Evolutionary conservation across 2,329 filamentous ascomycete species (phyloP).

Genomic region (Sarocladium oryzae): DNA sequence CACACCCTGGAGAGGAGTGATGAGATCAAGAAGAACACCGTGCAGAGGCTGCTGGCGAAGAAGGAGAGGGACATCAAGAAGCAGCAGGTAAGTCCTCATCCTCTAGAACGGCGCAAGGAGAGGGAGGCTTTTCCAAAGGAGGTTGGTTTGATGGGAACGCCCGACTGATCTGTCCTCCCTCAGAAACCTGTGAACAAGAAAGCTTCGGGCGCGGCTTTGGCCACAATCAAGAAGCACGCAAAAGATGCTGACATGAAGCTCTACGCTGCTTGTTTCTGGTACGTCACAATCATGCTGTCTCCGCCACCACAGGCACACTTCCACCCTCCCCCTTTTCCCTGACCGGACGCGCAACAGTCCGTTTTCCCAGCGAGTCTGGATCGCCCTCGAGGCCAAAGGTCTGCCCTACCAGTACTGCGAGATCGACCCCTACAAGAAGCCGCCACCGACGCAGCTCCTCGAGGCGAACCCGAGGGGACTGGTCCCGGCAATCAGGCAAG

Average conservation of each 20-base stretch:
- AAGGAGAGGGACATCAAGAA: conserved; percentile 61
- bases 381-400: conserved; percentile 73
- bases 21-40: conserved; percentile 74
- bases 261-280: conserved; percentile 82
- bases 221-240: conserved; percentile 64
- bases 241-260: conserved; percentile 67
- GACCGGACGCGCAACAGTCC: too few species aligned
- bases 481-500: conserved; percentile 71
- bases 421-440: conserved; percentile 72
- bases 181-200: conserved; percentile 67
- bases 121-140: too few species aligned
- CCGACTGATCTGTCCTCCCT: neutral
- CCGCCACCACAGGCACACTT: too few species aligned
- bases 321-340: too few species aligned
- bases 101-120: neutral
- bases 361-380: conserved; percentile 85
- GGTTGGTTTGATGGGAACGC: neutral
- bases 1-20: conserved; percentile 69
- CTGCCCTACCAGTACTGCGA: conserved; percentile 82
- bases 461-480: conserved; percentile 71
- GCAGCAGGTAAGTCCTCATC: conserved; percentile 16
- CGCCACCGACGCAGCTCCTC: conserved; percentile 47
- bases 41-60: conserved; percentile 59
- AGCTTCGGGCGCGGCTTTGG: conserved; percentile 62
- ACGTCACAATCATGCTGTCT: too few species aligned